phyloP scores from a whole-genome alignment of 2,329 filamentous ascomycete species.

The Juglanconis oblonga region DNA sequence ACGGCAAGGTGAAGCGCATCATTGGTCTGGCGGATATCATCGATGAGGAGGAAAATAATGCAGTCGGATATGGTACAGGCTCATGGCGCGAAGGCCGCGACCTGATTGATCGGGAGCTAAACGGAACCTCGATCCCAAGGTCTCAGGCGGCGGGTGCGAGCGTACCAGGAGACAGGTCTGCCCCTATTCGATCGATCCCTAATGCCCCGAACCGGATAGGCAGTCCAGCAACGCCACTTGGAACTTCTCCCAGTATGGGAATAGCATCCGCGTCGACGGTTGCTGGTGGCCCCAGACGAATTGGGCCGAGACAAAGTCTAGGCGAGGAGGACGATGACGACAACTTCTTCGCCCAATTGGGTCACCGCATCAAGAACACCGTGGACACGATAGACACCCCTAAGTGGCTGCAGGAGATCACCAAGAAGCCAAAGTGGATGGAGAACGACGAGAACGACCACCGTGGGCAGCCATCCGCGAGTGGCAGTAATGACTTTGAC shows the following conservation, averaged over 20 bases:
- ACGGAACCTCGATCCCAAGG: slow-evolving; percentile 56
- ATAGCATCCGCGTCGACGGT: slow-evolving; percentile 15
- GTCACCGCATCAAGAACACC: slow-evolving; percentile 86
- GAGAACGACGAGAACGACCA: slow-evolving; percentile 50
- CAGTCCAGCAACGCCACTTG: slow-evolving; percentile 41
- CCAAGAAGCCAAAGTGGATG: slow-evolving; percentile 81
- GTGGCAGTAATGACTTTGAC: slow-evolving; percentile 33
- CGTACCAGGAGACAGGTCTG: slow-evolving; percentile 28
- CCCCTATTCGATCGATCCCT: slow-evolving; percentile 49
- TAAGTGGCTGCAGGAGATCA: slow-evolving; percentile 74
- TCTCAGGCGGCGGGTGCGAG: slow-evolving; percentile 27
- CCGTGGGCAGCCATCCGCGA: slow-evolving; percentile 24
- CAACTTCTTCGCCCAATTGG: slow-evolving; percentile 79
- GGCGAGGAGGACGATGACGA: slow-evolving; percentile 68
- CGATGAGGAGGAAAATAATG: slow-evolving; percentile 69
- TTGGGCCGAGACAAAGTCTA: slow-evolving; percentile 35
- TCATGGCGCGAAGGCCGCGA: slow-evolving; percentile 90
- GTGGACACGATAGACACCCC: slow-evolving; percentile 80
- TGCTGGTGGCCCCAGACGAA: slow-evolving; percentile 27
- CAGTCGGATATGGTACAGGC: slow-evolving; percentile 67
- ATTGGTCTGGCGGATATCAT: slow-evolving; percentile 79
- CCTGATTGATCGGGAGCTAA: slow-evolving; percentile 82
- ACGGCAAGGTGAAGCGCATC: slow-evolving; percentile 72
- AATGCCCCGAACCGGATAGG: slow-evolving; percentile 33
- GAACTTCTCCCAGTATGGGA: slow-evolving; percentile 34